phyloP scores from a whole-genome alignment of 208 protist genomes.

The Tritrichomonas foetus region DNA sequence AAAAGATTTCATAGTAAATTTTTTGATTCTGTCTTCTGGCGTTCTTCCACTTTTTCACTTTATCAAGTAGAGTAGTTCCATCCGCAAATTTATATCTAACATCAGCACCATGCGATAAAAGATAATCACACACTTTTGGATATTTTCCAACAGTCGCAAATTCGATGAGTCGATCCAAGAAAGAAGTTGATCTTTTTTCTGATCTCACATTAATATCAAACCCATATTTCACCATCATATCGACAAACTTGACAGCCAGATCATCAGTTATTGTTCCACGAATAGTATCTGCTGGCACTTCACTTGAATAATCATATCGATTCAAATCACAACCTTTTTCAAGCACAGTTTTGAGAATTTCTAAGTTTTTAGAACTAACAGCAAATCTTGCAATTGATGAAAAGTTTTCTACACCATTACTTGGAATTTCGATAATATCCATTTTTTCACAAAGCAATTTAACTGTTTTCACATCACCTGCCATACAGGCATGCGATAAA shows the following conservation, averaged over 20 bases:
- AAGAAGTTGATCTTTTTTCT: too few relatives aligned
- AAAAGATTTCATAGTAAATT: too few relatives aligned
- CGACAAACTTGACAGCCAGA: not conserved
- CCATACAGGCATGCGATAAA: not conserved
- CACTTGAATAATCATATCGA: not conserved
- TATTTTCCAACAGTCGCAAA: not conserved
- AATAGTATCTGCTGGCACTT: not conserved
- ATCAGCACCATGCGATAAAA: not conserved
- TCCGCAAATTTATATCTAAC: too few relatives aligned
- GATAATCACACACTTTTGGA: not conserved
- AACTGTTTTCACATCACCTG: not conserved
- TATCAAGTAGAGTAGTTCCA: too few relatives aligned
- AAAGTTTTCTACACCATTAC: not conserved
- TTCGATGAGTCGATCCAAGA: not conserved
- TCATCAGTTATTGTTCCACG: not conserved
- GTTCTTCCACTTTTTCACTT: too few relatives aligned
- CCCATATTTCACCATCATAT: not conserved
- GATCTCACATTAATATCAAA: not conserved
- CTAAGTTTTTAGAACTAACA: not conserved
- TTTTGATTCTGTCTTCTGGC: too few relatives aligned
- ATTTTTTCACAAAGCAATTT: not conserved
- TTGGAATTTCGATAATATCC: not conserved
- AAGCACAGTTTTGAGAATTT: not conserved
- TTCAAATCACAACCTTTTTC: not conserved
- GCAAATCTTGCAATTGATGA: slow-evolving; percentile 16